Base-by-base conservation (phyloP, 2,329 filamentous ascomycete genomes). In the Aspergillus aculeatus region DNA sequence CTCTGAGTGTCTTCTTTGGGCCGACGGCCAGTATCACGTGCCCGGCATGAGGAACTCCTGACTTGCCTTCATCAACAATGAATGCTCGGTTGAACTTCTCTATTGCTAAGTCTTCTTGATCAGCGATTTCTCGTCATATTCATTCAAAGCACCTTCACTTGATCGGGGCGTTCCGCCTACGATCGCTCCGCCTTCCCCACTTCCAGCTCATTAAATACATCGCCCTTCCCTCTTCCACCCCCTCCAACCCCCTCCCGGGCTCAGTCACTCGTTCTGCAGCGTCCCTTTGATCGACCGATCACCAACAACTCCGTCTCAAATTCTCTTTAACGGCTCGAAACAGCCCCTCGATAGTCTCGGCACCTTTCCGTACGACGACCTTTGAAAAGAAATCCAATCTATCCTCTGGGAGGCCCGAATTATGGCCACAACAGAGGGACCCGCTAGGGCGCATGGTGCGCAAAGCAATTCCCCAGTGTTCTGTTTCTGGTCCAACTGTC, bases 361-460 rank as follows among this genome's bases (percentile, higher is more conserved):
- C n/a, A 21, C 19, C 4, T 38, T 41, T 53, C 23, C 12, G 6
- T 23, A 44, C 47, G 21, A 41, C 47, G 24, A n/a, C 11, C 12
- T 31, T 49, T 24, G 44, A 31, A 47, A 41, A 29, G n/a, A 16
- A 2, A n/a, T 44, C 6, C 14, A 44, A n/a, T 48, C 7, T 31
- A 53, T 51, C 56, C 12, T 41, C 19, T 56, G 47, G 23, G 50
- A 50, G 58, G 58, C 58, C 44, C 68, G 56, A 50, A 44, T 7
- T 5, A 74, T 74, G 72, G 69, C 72, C 65, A 70, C 72, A 55
- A 62, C 71, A 58, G 71, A 74, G 58, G 69, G 66, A 51, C 71
- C 77, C 56, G 66, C 75, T 31, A 76, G 77, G 70, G 71, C 76
- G 62, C 80, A 80, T 69, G 80, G 81, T 82, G 75, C 61, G 73